Percentiles rank a stretch among this genome's conserved stretches.
Conservation (phyloP, 805 yeast genomes). For the Clavispora carvajalis region DNA sequence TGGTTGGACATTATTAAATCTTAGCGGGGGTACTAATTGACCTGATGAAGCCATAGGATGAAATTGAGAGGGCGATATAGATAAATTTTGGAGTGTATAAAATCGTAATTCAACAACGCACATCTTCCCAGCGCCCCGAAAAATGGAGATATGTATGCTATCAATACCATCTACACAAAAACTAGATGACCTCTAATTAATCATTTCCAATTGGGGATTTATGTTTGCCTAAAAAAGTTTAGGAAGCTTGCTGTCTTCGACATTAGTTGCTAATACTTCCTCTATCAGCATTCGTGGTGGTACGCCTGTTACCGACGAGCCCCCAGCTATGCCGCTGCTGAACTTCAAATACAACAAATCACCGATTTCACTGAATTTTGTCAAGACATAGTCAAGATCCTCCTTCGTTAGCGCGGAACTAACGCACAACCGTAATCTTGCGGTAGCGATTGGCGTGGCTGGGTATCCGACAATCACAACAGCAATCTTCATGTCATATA, state of each 20-base stretch:
- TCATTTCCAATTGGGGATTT: too few species aligned
- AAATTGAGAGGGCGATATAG: too few species aligned
- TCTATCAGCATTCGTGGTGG: conserved; percentile 75
- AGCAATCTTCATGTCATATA: conserved; percentile 77
- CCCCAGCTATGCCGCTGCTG: conserved; percentile 74
- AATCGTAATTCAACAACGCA: too few species aligned
- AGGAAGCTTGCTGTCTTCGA: conserved; percentile 49
- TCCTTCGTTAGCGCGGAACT: conserved; percentile 89
- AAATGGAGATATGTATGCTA: too few species aligned
- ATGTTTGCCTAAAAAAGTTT: conserved; percentile 12
- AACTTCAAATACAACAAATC: conserved; percentile 70
- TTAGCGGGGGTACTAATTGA: conserved; percentile 64
- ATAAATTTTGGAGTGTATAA: too few species aligned
- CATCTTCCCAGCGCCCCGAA: too few species aligned
- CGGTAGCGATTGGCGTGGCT: conserved; percentile 86
- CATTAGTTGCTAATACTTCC: conserved; percentile 69
- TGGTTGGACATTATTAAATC: conserved; percentile 68
- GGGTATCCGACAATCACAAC: conserved; percentile 97
- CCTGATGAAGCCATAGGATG: neutral
- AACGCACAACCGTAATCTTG: conserved; percentile 90
- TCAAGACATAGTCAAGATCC: conserved; percentile 78
- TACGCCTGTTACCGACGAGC: conserved; percentile 47
- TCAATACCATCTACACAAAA: too few species aligned
- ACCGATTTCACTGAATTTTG: conserved; percentile 71
- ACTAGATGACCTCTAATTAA: too few species aligned